phyloP scores from a whole-genome alignment of 2,329 filamentous ascomycete species.

The Penicillium sp. region DNA sequence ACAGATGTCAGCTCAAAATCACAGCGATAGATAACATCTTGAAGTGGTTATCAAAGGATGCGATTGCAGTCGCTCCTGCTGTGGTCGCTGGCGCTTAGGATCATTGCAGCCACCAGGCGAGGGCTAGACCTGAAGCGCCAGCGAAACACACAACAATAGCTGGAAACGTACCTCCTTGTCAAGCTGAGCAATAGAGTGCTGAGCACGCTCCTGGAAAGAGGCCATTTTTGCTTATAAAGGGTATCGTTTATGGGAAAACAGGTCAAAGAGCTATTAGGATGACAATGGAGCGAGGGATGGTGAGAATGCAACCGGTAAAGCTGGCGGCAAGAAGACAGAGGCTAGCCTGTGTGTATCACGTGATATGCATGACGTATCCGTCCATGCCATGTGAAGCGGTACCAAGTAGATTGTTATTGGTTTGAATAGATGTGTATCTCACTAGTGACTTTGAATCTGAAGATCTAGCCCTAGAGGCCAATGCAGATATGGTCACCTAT shows the following conservation, averaged over 20 bases:
- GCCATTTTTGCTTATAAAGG: slow-evolving; percentile 33
- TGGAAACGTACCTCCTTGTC: slow-evolving; percentile 62
- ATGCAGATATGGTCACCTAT: background rate
- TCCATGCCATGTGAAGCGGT: slow-evolving; percentile 2
- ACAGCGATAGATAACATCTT: background rate
- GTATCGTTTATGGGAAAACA: slow-evolving; percentile 5
- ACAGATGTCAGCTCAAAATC: slow-evolving; percentile 5
- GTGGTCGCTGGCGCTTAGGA: background rate
- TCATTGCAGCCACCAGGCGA: slow-evolving; percentile 6
- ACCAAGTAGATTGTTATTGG: background rate
- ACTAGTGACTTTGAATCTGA: background rate
- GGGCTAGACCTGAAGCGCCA: slow-evolving; percentile 23
- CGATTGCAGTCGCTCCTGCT: background rate
- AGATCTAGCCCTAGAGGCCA: background rate
- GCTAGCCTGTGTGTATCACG: slow-evolving; percentile 23
- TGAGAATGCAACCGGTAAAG: slow-evolving; percentile 27
- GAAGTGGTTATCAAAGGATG: background rate
- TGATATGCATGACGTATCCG: slow-evolving; percentile 25
- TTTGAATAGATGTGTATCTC: background rate
- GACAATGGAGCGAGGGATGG: slow-evolving; percentile 26
- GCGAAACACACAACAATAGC: slow-evolving; percentile 23
- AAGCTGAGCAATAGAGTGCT: slow-evolving; percentile 65
- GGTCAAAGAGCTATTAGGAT: slow-evolving; percentile 10
- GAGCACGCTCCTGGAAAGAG: slow-evolving; percentile 61
- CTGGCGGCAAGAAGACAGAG: slow-evolving; percentile 21